These are phyloP conservation scores for Cornus florida DNA, from an alignment of 148 eudicot genomes.

Conservation along the genomic window DNA sequence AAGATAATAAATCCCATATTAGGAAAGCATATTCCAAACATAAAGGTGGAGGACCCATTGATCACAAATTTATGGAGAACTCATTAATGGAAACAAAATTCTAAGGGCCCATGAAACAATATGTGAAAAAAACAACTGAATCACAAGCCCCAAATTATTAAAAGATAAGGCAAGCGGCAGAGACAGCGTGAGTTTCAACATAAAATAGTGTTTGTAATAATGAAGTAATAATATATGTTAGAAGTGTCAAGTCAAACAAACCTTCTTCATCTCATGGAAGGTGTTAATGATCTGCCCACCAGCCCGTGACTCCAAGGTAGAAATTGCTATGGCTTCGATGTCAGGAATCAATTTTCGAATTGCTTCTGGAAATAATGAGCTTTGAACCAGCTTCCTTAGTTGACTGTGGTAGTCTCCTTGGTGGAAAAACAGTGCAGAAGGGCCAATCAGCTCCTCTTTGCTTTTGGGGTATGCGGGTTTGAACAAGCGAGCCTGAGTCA, in stretches of 20 bases:
- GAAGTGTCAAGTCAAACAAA: neutral
- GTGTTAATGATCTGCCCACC: conserved; percentile 29
- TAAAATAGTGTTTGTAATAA: neutral
- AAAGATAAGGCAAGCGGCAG: neutral
- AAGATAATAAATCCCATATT: conserved; percentile 4
- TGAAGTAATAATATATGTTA: neutral
- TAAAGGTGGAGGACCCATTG: neutral
- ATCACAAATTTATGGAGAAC: neutral
- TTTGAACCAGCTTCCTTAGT: conserved; percentile 53
- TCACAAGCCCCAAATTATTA: neutral
- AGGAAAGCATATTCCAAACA: neutral
- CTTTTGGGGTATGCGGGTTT: conserved; percentile 90
- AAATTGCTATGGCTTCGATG: conserved; percentile 34
- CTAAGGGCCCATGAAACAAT: neutral
- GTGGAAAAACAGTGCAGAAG: conserved; percentile 75
- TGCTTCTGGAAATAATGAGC: conserved; percentile 35
- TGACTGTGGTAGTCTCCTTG: conserved; percentile 64
- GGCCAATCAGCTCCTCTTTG: conserved; percentile 75
- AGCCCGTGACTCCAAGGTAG: conserved; percentile 36
- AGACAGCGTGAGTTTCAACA: neutral
- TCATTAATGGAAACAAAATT: neutral
- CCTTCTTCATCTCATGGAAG: conserved; percentile 47
- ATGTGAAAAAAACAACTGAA: neutral
- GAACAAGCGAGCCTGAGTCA: conserved; percentile 71
- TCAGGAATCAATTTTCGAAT: conserved; percentile 31